Evolutionary conservation across 164 flowering plant genomes (phyloP), one percentile per base, ranked within the genome.

Genomic region (Aristolochia californica): DNA sequence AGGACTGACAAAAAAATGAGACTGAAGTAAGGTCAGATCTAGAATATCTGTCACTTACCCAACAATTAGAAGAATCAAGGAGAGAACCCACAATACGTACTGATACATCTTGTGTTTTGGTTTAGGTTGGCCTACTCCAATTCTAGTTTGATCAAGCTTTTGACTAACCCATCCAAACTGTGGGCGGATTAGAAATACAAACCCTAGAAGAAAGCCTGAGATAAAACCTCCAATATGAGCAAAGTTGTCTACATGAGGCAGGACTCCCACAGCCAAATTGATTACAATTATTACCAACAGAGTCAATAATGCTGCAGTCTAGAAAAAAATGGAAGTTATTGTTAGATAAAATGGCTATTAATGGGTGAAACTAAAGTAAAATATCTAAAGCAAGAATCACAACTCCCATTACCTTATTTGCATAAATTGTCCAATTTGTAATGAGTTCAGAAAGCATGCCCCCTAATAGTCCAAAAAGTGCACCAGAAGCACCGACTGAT

Each of bases 401-500:
- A 9, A 34, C 40, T 34, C 11, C 30, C 22, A 22, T 9, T 77
- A 83, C 95, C 93, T 90, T 87, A 63, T 84, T 91, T 59, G 77
- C 83, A 68, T 91, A 88, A 47, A 84, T 91, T 55, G 97, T 83
- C 97, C 96, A 91, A 68, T 91, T 91, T 56, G 84, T 79, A 58
- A 91, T 58, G 45, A 91, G 85, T 67, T 91, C 97, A 5, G 97
- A 88, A 15, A 91, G 86, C 97, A 87, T 91, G 63, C 73, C 77
- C 27, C 97, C 97, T 16, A 88, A 74, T 50, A 88, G 68, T 56
- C 97, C 97, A 73, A 91, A 91, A 38, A 88, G 79, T 18, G 97
- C 97, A 64, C 97, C 97, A 45, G 96, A 91, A 47, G 97, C 97
- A 65, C 97, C 97, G 61, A 91, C 96, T 20, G 97, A 88, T 57